Evolutionary conservation across 106 monocot species (phyloP), one percentile per base, ranked within the genome.

Genomic region (Allium cepa): DNA sequence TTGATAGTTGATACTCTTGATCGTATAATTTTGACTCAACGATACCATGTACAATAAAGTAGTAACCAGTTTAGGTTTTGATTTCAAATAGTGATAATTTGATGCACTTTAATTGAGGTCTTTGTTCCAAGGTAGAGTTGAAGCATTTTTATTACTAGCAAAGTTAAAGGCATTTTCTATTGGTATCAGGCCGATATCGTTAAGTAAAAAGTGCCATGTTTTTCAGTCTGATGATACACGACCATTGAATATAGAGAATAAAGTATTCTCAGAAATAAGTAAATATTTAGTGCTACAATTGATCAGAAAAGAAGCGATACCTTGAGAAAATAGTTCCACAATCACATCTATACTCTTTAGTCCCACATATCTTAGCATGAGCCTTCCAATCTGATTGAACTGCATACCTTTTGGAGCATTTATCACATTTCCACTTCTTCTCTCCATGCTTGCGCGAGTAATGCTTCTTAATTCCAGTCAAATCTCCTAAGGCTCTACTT

Each of bases 381-480:
- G 79, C 79, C 49, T 83, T 79, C 72, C 79, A 79, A 11, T 83
- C 83, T 0, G 83, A 83, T n/a, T 79, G 78, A 18, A 83, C 79
- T 3, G 79, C 82, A 10, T 82, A 83, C 26, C 73, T 60, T 69
- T 79, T 79, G 27, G 72, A 75, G 49, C 78, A 83, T 59, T 76
- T 75, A 11, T 79, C 78, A 10, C 83, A 83, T 49, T 83, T 83
- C 83, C 83, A 79, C 27, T 83, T 79, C 75, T 83, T 83, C 72
- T 79, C 79, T 18, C 78, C 80, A 50, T 80, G 76, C 62, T 82
- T 82, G n/a, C 82, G 74, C 22, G 71, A 71, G 74, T 48, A 82
- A 66, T 82, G 82, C 52, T 82, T 82, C 66, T 82, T 82, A 11
- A 82, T 75, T 18, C 82, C 82, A 1, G 82, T 82, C 52, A 82